Percentiles rank a stretch among this genome's conserved stretches.
Evolutionary conservation across 352 stramenopile species (phyloP).

Genomic region (Globisporangium okanoganense): DNA sequence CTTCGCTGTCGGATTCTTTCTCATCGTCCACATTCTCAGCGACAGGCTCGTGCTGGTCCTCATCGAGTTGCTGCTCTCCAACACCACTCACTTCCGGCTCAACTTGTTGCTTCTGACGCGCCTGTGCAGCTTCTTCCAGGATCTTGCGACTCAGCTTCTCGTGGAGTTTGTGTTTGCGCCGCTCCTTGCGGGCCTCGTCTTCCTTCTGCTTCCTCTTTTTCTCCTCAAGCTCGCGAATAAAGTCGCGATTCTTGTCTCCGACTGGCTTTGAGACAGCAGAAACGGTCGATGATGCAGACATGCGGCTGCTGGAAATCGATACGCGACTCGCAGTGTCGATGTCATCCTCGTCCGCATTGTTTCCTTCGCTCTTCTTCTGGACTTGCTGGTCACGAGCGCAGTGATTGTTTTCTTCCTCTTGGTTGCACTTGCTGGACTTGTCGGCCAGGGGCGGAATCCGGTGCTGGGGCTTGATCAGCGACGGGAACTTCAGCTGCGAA

Average conservation of each 20-base stretch:
- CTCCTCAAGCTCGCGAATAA: conserved; percentile 68
- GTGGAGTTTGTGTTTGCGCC: conserved; percentile 53
- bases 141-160: conserved; percentile 58
- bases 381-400: conserved; percentile 6
- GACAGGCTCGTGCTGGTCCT: conserved; percentile 6
- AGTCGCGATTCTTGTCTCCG: conserved; percentile 57
- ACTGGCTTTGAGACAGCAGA: conserved; percentile 1
- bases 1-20: conserved; percentile 14
- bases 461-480: conserved; percentile 29
- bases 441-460: background rate
- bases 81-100: conserved; percentile 22
- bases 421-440: conserved; percentile 24
- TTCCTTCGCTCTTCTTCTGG: conserved; percentile 11
- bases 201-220: conserved; percentile 70
- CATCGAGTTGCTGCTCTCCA: background rate
- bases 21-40: conserved; percentile 17
- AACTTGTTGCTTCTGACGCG: conserved; percentile 22
- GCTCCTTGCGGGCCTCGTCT: conserved; percentile 34
- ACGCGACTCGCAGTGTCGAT: conserved; percentile 13
- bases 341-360: conserved; percentile 25
- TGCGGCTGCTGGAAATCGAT: conserved; percentile 15
- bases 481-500: conserved; percentile 37
- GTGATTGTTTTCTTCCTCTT: conserved; percentile 29
- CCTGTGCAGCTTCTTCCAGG: conserved; percentile 36
- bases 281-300: conserved; percentile 15